phyloP scores from a whole-genome alignment of 768 basidiomycete species.

The Sarcodon aspratus region DNA sequence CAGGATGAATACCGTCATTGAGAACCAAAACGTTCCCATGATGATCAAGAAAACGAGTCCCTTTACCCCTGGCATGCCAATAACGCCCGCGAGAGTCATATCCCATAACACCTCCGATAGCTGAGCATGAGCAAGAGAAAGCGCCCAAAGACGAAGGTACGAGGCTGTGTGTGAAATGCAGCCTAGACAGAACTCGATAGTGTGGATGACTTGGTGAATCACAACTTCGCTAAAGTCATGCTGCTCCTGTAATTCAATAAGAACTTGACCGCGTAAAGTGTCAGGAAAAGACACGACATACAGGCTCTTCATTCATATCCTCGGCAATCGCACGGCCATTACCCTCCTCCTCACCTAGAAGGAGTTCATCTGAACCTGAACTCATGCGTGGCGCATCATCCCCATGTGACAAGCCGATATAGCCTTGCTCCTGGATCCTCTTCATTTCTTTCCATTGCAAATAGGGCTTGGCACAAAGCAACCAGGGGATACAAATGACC shows the following conservation, averaged over 20 bases:
- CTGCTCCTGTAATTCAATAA: constrained; percentile 39
- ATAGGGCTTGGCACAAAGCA: constrained; percentile 89
- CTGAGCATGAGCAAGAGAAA: constrained; percentile 96
- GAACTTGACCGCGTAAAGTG: constrained; percentile 6
- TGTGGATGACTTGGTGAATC: constrained; percentile 97
- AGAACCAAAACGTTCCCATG: constrained; percentile 66
- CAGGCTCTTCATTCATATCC: constrained; percentile 64
- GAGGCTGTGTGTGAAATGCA: constrained; percentile 98
- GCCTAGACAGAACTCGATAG: constrained; percentile 98
- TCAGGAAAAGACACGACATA: constrained; percentile 27
- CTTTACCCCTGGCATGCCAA: constrained; percentile 54
- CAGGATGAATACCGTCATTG: constrained; percentile 61
- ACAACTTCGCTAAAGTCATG: constrained; percentile 93
- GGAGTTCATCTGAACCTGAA: constrained; percentile 12
- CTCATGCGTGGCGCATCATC: constrained; percentile 51
- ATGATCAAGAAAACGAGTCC: constrained; percentile 36
- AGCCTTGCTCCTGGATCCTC: constrained; percentile 74
- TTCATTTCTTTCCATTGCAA: constrained; percentile 84
- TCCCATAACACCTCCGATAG: constrained; percentile 87
- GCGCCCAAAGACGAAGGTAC: constrained; percentile 90
- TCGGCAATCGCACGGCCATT: constrained; percentile 66
- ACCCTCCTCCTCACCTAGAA: constrained; percentile 77
- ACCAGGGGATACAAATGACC: constrained; percentile 86
- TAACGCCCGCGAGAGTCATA: constrained; percentile 65
- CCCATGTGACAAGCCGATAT: constrained; percentile 48